Base-by-base conservation (phyloP, 306 rosid species). In the Malus sieversii region DNA sequence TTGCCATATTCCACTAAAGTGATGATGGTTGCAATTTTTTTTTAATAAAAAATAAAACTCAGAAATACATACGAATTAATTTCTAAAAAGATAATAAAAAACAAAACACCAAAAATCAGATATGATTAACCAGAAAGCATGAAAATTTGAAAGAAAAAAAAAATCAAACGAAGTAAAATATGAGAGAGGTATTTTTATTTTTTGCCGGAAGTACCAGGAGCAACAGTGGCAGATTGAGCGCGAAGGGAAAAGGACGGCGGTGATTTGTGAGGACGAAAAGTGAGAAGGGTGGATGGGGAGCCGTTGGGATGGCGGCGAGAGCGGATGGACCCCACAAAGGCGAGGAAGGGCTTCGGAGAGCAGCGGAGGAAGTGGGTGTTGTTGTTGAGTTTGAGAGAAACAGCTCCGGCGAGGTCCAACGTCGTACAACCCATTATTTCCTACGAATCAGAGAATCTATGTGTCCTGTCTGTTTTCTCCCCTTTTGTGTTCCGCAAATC, bases 371-470 rank as follows among this genome's bases (percentile, higher is more conserved):
- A 70, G 59, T 44, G 53, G 38, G 77, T 58, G 51, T 20, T 14
- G 53, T 62, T 70, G 64, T 63, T 71, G 78, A 69, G 87, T 48
- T 79, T 83, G 20, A 69, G 77, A 78, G 69, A 81, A 72, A 83
- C 68, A 68, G 67, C 68, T 38, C 82, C 82, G 63, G 74, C 83
- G 51, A 85, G 75, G 61, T 80, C 77, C 78, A 85, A 79, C 23
- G 82, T 71, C 29, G 82, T 30, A 42, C 88, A 81, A 77, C 86
- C 80, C 88, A 90, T 90, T 76, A 90, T 90, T 76, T 20, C 71
- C 53, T 9, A 55, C 9, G 30, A 71, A 10, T 19, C 30, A 25
- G 29, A 23, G 30, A 60, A 60, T 22, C 16, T 25, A 16, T 29
- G 7, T 33, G 8, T 33, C 38, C n/a, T 6, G 55, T 5, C 42